Base-by-base conservation (phyloP, 2,329 filamentous ascomycete species). In the Decorospora gaudefroyi region DNA sequence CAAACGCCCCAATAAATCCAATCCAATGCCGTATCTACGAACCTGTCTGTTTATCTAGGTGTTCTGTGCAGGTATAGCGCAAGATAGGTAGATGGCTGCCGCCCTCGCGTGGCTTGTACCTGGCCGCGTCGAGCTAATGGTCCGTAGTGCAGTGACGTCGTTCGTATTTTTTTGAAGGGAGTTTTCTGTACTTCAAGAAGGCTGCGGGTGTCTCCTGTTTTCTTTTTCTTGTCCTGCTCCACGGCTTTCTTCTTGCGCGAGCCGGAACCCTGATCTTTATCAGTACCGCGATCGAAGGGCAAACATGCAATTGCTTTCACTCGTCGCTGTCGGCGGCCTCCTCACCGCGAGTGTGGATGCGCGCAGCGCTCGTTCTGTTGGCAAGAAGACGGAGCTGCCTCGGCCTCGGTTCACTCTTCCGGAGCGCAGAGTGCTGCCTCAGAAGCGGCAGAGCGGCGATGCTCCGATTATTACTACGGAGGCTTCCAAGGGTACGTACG, bases 401-500 rank as follows among this genome's bases (percentile, higher is more conserved):
- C 51, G 53, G 36, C 61, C 66, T n/a, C 52, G 63, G 29, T 46
- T 57, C 19, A 59, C 50, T 25, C 50, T 49, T 29, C 51, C 59
- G n/a, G 38, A 53, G 39, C 51, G 41, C 21, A 51, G 42, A 10
- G 35, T 51, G n/a, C 50, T 52, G 29, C 46, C 54, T 21, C 49
- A 49, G 26, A 62, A 62, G 55, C 63, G 65, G 18, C 46, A 51
- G 23, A 40, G 33, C 6, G n/a, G n/a, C n/a, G n/a, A n/a, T n/a
- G 28, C 51, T 17, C 46, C 50, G 2, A 62, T 76, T 16, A 70
- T 76, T 43, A 70, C 70, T 1, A 73, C 74, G 54, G 76, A 68
- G 37, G 60, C 53, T 12, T 53, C 48, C 11, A 58, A 61, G 42
- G 49, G 57, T 58, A 39, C 18, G 45, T 45, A 8, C n/a, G n/a